Conservation (phyloP, 1,284 basidiomycete species). For the Ganoderma meredithae region DNA sequence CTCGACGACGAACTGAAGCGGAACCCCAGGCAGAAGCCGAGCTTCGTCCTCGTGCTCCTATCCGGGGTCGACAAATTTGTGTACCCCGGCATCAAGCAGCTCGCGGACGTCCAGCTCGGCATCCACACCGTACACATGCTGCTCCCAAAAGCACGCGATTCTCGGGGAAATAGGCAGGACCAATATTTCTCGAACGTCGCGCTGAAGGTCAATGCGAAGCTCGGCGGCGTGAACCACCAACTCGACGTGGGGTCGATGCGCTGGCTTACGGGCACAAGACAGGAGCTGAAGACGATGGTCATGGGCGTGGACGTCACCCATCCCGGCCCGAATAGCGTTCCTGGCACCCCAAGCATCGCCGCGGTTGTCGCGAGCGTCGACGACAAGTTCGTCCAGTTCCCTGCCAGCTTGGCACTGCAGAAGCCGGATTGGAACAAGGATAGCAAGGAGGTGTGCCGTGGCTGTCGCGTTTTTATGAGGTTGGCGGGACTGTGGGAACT, state of each 20-base stretch:
- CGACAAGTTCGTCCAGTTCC: conserved; percentile 71
- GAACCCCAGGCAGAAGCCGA: conserved; percentile 46
- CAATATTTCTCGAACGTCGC: conserved; percentile 83
- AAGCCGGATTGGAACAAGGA: conserved; percentile 50
- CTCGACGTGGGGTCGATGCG: conserved; percentile 60
- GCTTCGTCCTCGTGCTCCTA: conserved; percentile 70
- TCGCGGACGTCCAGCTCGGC: conserved; percentile 74
- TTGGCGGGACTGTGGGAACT: not conserved
- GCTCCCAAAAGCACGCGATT: conserved; percentile 59
- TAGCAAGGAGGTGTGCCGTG: conserved; percentile 63
- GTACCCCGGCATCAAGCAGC: conserved; percentile 77
- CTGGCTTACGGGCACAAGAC: conserved; percentile 61
- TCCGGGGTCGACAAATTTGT: conserved; percentile 70
- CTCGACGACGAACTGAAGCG: conserved; percentile 45
- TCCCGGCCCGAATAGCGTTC: conserved; percentile 60
- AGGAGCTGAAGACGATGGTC: conserved; percentile 68
- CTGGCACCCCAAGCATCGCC: conserved; percentile 77
- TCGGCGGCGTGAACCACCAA: conserved; percentile 79
- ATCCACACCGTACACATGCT: conserved; percentile 73
- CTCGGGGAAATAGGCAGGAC: conserved; percentile 56
- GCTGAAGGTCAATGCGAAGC: conserved; percentile 72
- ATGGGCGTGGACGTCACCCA: conserved; percentile 86
- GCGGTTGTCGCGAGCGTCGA: conserved; percentile 81
- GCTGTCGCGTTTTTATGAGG: not conserved
- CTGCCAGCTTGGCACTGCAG: conserved; percentile 69